Conservation (phyloP, 306 rosid species). For the Nissolia schottii region DNA sequence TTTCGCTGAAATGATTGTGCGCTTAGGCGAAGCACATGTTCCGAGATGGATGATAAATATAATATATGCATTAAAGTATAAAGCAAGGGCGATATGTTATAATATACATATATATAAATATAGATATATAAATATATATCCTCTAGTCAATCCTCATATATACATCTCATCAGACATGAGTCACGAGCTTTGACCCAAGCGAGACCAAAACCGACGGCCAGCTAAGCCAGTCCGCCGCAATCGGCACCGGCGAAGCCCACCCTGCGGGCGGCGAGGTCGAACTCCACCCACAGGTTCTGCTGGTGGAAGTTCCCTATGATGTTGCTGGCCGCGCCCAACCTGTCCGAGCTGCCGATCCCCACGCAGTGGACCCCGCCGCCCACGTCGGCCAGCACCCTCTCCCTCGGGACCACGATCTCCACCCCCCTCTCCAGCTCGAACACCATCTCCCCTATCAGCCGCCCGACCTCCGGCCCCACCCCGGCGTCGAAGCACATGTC, state of each 20-base stretch:
- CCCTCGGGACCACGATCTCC: slow-evolving; percentile 55
- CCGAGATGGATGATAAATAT: too few species aligned
- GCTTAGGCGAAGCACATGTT: too few species aligned
- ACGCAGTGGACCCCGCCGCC: slow-evolving; percentile 69
- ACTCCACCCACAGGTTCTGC: slow-evolving; percentile 83
- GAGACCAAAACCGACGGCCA: too few species aligned
- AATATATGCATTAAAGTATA: too few species aligned
- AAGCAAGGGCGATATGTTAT: too few species aligned
- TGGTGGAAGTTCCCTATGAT: slow-evolving; percentile 84
- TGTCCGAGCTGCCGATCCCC: slow-evolving; percentile 67
- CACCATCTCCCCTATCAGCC: slow-evolving; percentile 61
- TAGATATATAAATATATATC: too few species aligned
- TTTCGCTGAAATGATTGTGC: too few species aligned
- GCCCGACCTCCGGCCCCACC: slow-evolving; percentile 47
- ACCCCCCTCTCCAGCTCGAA: slow-evolving; percentile 71
- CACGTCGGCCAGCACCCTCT: slow-evolving; percentile 53
- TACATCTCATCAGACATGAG: too few species aligned
- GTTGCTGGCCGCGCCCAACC: slow-evolving; percentile 70
- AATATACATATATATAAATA: too few species aligned
- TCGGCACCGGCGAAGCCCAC: slow-evolving; percentile 77
- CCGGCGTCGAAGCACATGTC: slow-evolving; percentile 74
- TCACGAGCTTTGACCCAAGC: too few species aligned
- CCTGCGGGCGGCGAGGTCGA: slow-evolving; percentile 59
- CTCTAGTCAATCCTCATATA: too few species aligned
- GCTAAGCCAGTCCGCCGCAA: slow-evolving; percentile 48